Conservation (phyloP, 2,329 filamentous ascomycete species). For the Paecilomyces fulvus region DNA sequence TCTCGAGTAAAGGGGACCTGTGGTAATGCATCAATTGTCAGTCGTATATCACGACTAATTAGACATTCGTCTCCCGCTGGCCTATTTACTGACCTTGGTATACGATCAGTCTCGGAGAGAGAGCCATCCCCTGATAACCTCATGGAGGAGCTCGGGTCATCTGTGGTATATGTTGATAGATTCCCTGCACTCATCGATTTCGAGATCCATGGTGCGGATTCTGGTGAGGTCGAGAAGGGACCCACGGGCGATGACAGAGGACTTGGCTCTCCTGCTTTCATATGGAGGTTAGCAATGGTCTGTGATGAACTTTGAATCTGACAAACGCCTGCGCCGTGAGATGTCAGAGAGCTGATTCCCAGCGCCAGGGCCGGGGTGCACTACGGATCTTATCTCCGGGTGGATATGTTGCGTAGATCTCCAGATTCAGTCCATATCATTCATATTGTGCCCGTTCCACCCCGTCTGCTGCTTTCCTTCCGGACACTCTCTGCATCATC, state of each 20-base stretch:
- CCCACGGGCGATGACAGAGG: slow-evolving; percentile 31
- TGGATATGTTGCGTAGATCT: not conserved
- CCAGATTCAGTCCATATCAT: not conserved
- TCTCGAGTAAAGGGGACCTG: slow-evolving; percentile 78
- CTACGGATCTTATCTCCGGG: not conserved
- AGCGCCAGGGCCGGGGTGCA: not conserved
- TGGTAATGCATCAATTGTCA: slow-evolving; percentile 3
- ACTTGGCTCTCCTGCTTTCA: slow-evolving; percentile 28
- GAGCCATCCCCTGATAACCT: slow-evolving; percentile 72
- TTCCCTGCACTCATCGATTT: slow-evolving; percentile 45
- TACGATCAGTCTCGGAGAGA: slow-evolving; percentile 57
- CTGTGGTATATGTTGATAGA: slow-evolving; percentile 39
- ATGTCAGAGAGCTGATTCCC: not conserved
- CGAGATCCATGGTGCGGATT: slow-evolving; percentile 27
- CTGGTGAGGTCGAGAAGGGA: slow-evolving; percentile 27
- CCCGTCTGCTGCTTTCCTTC: not conserved
- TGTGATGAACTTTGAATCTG: not conserved
- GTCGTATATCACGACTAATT: not conserved
- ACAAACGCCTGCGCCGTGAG: not conserved
- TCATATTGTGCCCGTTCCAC: not conserved
- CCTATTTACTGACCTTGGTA: slow-evolving; percentile 57
- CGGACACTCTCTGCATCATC: not conserved
- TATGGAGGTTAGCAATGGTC: slow-evolving; percentile 2
- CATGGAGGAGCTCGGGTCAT: slow-evolving; percentile 51
- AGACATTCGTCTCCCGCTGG: not conserved